Base-by-base conservation (phyloP, 177 flowering plant species). In the Telopea speciosissima region DNA sequence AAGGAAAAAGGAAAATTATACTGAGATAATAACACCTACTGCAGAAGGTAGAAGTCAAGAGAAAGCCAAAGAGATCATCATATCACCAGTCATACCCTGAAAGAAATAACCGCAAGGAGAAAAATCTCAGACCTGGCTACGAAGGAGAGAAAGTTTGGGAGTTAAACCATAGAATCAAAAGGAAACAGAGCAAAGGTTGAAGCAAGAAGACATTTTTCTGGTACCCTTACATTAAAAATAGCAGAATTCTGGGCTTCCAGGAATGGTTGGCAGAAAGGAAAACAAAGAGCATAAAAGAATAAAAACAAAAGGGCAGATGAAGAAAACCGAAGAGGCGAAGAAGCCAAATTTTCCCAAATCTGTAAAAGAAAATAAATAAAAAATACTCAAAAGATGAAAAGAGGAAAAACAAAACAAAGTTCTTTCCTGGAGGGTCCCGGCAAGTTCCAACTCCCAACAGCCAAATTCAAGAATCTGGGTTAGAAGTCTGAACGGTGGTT, bases 31-130 rank as follows among this genome's bases (percentile, higher is more conserved):
- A 63, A 73, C 68, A 79, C 81, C 81, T 68, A 78, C 42, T 68
- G 9, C 52, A 74, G 54, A 62, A 75, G 40, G 60, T 26, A n/a
- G 31, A 61, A 22, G 62, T 67, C 67, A 72, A 60, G 44, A 70
- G 56, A 68, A 72, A 65, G 66, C 36, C 63, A 62, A 58, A 67
- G 56, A 62, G 74, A 74, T 71, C 71, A 74, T 71, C 71, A 71
- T 14, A 62, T 42, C 62, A 58, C 56, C 62, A 60, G 14, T 26
- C 62, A 70, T 24, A 28, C 42, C 68, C 67, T 75, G 70, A 25
- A 72, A 70, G 26, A 70, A 69, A 75, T 25, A 76, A 68, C 81
- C 74, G 75, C 74, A 73, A 70, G 70, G 42, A 74, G 68, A 73
- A 69, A 71, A 31, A 13, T 56, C 62, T 5, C 36, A 52, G 17